Evolutionary conservation across 1,284 basidiomycete species (phyloP), one percentile per base, ranked within the genome.

Genomic region (Meira miltonrushii): DNA sequence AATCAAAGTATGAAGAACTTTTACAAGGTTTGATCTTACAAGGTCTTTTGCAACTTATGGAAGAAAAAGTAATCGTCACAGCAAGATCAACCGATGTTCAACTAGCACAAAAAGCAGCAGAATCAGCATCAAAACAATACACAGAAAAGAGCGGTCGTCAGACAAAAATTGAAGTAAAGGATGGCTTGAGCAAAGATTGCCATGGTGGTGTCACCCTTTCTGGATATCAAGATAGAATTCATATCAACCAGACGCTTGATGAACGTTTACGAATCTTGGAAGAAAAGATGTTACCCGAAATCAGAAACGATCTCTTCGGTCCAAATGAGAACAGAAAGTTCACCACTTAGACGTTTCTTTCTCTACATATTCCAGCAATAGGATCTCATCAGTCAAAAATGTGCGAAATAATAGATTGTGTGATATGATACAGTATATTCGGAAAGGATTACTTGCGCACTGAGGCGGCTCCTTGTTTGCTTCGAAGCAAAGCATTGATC

Each of bases 101-200:
- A 55, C 54, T 71, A 33, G 73, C 71, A 25, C 65, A 77, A 68
- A 82, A 84, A 54, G 88, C 90, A 0, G 83, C 84, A 0, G 83
- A 83, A 33, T 81, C 80, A 46, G 91, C 91, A 7, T 81, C 82
- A 51, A 80, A 81, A 67, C 80, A 82, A 28, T 95, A 88, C 78
- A 84, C 82, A 59, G 85, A 89, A 51, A 83, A 90, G 62, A 88
- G 89, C 57, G 93, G 92, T 19, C 82, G 84, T 58, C 82, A 85
- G 43, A 81, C 88, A 41, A 81, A 82, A 46, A 82, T 87, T 60
- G 81, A 82, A 2, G 85, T 93, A 1, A 83, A 88, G 54, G 85
- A 83, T 21, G 82, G 82, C 37, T 79, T 98, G 64, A 81, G 83
- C 48, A 85, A 92, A 71, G 87, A 91, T 58, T 82, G 83, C 41